Conservation (phyloP, 371 early-diverging fungal genomes). For the Mucor sp. region DNA sequence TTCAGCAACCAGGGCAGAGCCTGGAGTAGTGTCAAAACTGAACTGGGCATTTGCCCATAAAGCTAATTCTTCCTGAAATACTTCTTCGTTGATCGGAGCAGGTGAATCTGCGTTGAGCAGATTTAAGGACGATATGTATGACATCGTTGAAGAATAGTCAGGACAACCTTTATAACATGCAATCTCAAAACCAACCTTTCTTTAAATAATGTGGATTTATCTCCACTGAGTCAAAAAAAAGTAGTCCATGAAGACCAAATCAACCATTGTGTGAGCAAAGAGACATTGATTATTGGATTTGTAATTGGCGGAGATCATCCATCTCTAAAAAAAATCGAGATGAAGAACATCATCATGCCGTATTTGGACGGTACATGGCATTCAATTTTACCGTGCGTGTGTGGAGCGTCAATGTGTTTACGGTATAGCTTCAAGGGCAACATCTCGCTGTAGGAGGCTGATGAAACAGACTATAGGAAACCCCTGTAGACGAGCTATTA, state of each 20-base stretch:
- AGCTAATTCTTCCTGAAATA: slow-evolving; percentile 29
- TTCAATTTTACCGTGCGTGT: background rate
- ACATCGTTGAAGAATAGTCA: slow-evolving; percentile 25
- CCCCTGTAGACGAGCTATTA: background rate
- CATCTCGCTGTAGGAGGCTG: background rate
- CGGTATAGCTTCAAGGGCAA: background rate
- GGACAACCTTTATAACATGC: slow-evolving; percentile 1
- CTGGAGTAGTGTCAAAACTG: slow-evolving; percentile 54
- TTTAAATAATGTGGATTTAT: background rate
- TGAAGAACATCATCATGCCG: background rate
- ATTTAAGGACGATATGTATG: slow-evolving; percentile 34
- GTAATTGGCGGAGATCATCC: slow-evolving; percentile 6
- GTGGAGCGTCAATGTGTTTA: background rate
- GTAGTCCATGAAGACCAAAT: background rate
- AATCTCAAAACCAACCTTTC: background rate
- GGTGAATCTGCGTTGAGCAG: slow-evolving; percentile 23
- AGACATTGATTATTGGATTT: background rate
- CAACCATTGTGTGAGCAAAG: background rate
- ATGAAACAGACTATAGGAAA: background rate
- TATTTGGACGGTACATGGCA: background rate
- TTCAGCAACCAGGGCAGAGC: slow-evolving; percentile 45
- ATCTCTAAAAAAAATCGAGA: background rate
- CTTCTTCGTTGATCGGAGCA: slow-evolving; percentile 22
- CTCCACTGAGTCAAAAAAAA: slow-evolving; percentile 6
- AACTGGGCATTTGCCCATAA: slow-evolving; percentile 59